A percentile compares a stretch with the other conserved stretches of the same genome.
phyloP scores from a whole-genome alignment of 352 stramenopile species.

The Phytophthora sansomeana region DNA sequence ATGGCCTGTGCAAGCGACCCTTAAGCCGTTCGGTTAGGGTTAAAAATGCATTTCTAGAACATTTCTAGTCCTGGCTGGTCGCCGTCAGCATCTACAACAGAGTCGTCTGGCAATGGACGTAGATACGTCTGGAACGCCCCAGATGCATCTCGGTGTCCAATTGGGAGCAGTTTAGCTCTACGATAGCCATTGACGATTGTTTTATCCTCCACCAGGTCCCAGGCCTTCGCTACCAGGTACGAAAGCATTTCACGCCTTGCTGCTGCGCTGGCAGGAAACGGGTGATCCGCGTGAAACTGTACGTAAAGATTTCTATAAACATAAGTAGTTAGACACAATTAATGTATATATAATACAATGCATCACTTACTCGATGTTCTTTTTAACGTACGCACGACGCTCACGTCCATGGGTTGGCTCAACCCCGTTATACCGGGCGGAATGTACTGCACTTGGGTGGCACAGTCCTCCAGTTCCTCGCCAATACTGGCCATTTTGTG shows the following conservation, averaged over 20 bases:
- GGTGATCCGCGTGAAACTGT: not conserved
- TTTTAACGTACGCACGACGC: constrained; percentile 7
- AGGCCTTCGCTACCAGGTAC: not conserved
- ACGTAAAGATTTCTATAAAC: not conserved
- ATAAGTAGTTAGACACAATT: not conserved
- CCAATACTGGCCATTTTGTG: constrained; percentile 11
- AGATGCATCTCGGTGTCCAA: not conserved
- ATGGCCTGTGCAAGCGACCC: too few species aligned
- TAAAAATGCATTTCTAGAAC: too few species aligned
- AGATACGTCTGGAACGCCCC: not conserved
- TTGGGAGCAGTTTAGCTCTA: not conserved
- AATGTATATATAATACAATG: too few species aligned
- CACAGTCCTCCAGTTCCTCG: not conserved
- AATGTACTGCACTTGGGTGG: constrained; percentile 10
- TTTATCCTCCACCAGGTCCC: not conserved
- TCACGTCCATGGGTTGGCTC: constrained; percentile 10
- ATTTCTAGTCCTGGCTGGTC: too few species aligned
- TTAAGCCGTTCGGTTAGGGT: too few species aligned
- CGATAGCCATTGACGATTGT: constrained; percentile 1
- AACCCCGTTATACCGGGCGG: not conserved
- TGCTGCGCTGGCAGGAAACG: not conserved
- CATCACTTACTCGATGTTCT: too few species aligned
- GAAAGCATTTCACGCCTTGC: constrained; percentile 2
- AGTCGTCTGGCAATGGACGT: not conserved
- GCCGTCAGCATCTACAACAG: too few species aligned